A percentile compares a stretch with the other conserved stretches of the same genome.
Conservation (phyloP, 225 moss, liverwort and hornwort species). For the Physcomitrium patens region DNA sequence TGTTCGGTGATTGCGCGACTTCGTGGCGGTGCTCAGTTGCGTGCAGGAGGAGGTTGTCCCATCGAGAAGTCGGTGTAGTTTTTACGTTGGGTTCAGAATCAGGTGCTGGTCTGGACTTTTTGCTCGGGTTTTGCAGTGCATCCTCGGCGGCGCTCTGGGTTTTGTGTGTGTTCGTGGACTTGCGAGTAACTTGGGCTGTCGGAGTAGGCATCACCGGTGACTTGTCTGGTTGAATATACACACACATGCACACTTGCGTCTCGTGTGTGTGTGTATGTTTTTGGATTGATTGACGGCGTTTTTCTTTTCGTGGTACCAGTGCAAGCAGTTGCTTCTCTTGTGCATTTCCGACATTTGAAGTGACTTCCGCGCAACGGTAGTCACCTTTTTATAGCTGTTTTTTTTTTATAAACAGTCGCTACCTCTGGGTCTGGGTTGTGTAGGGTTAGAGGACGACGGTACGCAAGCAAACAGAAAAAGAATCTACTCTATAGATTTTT, state of each 20-base stretch:
- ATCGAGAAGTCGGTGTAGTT: constrained; percentile 20
- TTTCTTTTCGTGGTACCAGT: neutral
- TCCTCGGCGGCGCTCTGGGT: constrained; percentile 10
- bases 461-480: neutral
- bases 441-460: constrained; percentile 14
- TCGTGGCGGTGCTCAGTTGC: no score
- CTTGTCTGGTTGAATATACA: no score
- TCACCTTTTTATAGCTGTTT: neutral
- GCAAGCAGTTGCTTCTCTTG: neutral
- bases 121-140: constrained; percentile 1
- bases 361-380: neutral
- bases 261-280: no score
- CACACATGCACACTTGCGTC: no score
- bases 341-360: neutral
- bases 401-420: constrained; percentile 10
- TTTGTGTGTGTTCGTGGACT: neutral
- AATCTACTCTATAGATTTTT: neutral
- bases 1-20: neutral
- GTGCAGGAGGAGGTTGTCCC: neutral
- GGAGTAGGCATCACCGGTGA: no score
- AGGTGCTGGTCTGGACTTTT: neutral
- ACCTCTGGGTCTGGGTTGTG: constrained; percentile 8
- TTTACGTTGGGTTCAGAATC: neutral
- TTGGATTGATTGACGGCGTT: constrained; percentile 7
- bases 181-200: no score